Base-by-base conservation (phyloP, 345 rosid genomes). In the Linum lewisii region DNA sequence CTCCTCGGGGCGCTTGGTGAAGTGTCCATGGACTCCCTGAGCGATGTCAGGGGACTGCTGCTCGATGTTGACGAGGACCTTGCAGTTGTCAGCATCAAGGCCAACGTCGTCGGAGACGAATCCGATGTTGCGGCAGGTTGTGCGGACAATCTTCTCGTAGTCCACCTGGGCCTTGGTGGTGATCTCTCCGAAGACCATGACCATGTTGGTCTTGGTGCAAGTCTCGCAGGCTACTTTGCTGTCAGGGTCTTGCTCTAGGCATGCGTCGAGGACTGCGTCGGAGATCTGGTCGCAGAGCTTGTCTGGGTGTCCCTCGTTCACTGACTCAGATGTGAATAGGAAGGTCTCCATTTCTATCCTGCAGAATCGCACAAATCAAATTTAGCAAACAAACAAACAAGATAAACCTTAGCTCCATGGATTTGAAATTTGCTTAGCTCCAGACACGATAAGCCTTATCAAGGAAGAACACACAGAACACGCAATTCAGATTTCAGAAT, bases 301-400 rank as follows among this genome's bases (percentile, higher is more conserved):
- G 69, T 77, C 81, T 0, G 81, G 81, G 73, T 77, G 81, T n/a
- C 81, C 81, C 75, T 77, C 81, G 20, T 77, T 77, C 63, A 77
- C 81, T 7, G 81, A 77, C 68, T 77, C 81, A 0, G 81, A 77
- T 19, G 81, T 77, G 69, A 73, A 77, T 50, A 77, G 75, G 65
- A 77, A 73, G 66, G 81, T 77, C 63, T 77, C 81, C 81, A 77
- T 77, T 49, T 49, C 53, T 61, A 24, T 61, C 47, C 47, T 42
- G 47, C 7, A 29, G 38, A 4, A 38, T 10, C 18, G 47, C 16
- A 42, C 1, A 6, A 16, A 11, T 11, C 14, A 42, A 42, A 16
- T 3, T 29, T 3, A 15, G 47, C 16, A 4, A 42, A 16, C 0
- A 42, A 16, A 11, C 18, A 42, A 42, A 34, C 38, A 34, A 34